phyloP scores from a whole-genome alignment of 83 land plant genomes.

The Picea engelmannii region DNA sequence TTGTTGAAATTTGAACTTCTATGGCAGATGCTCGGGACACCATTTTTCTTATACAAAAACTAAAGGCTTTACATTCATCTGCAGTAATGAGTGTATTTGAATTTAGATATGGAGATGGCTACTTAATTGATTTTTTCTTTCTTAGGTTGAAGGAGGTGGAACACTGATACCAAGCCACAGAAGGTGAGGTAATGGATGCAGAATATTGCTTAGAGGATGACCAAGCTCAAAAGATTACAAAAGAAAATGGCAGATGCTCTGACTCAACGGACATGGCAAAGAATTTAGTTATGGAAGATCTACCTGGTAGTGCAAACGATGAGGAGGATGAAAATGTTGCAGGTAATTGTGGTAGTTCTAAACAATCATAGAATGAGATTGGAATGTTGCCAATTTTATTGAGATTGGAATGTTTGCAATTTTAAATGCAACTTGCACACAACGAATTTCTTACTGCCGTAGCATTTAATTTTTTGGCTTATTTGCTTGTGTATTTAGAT shows the following conservation, averaged over 20 bases:
- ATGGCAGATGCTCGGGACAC: neutral
- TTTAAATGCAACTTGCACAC: neutral
- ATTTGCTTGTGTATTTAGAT: neutral
- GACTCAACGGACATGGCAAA: neutral
- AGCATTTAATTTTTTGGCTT: neutral
- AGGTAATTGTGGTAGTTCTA: slow-evolving; percentile 3
- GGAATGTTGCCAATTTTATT: neutral
- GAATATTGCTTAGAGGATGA: slow-evolving; percentile 2
- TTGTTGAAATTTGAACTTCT: neutral
- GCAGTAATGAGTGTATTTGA: neutral
- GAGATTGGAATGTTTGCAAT: too few relatives aligned
- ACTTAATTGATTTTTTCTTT: neutral
- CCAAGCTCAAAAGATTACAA: neutral
- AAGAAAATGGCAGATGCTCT: neutral
- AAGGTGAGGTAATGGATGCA: neutral
- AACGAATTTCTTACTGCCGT: neutral
- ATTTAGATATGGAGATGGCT: neutral
- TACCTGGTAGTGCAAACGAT: slow-evolving; percentile 5
- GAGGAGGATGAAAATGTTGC: slow-evolving; percentile 5
- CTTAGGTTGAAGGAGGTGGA: slow-evolving; percentile 2
- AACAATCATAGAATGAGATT: too few relatives aligned
- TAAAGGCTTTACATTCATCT: neutral
- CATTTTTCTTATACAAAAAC: too few relatives aligned
- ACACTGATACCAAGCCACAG: neutral
- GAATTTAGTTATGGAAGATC: slow-evolving; percentile 1